phyloP scores from a whole-genome alignment of 345 rosid genomes.

The Ricinus communis region DNA sequence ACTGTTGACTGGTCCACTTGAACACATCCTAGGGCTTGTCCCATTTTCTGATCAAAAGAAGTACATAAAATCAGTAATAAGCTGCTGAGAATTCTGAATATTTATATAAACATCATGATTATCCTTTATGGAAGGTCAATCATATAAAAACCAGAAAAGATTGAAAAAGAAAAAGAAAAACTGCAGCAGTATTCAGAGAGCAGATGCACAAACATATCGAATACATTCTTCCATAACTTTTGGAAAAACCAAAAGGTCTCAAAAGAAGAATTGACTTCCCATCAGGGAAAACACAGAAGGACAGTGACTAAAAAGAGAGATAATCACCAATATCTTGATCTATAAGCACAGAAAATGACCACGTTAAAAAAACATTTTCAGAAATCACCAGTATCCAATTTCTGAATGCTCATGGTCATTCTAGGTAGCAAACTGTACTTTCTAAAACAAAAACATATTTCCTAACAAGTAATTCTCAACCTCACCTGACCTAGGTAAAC shows the following conservation, averaged over 20 bases:
- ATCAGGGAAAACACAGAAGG: neutral
- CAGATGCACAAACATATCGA: neutral
- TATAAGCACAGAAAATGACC: neutral
- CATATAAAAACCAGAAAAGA: neutral
- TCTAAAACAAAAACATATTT: neutral
- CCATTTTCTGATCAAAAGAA: slow-evolving; percentile 21
- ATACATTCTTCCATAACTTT: neutral
- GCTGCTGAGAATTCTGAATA: neutral
- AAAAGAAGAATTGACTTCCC: neutral
- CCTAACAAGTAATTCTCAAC: neutral
- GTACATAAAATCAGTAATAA: slow-evolving; percentile 10
- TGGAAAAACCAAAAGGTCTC: neutral
- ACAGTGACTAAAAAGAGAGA: neutral
- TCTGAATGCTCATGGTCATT: neutral
- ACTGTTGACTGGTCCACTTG: slow-evolving; percentile 36
- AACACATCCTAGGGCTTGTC: slow-evolving; percentile 26
- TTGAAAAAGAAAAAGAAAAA: neutral
- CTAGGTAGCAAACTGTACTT: neutral
- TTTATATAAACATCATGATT: no score
- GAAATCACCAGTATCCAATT: neutral
- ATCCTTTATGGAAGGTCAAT: neutral
- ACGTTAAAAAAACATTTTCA: neutral
- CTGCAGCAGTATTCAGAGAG: neutral
- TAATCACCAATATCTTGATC: neutral
- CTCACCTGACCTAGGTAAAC: neutral